phyloP scores from a whole-genome alignment of 768 basidiomycete species.

The Tricholoma flavovirens region DNA sequence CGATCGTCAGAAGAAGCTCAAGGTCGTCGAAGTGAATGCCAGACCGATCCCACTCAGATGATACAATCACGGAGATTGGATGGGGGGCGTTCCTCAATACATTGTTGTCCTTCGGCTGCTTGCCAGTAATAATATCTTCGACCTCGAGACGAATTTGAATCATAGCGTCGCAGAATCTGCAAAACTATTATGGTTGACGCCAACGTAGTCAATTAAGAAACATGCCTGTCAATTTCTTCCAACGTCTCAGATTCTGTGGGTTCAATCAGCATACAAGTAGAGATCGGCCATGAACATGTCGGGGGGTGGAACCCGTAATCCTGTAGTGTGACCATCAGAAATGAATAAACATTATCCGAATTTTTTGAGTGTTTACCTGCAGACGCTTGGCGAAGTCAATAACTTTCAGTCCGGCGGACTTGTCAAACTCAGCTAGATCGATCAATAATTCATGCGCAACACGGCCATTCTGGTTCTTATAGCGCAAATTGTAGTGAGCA shows the following conservation, averaged over 20 bases:
- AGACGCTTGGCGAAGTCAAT: conserved; percentile 95
- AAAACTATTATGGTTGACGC: neutral
- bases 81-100: conserved; percentile 93
- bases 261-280: conserved; percentile 96
- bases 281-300: conserved; percentile 97
- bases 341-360: neutral
- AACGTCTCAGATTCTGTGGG: conserved; percentile 95
- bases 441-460: conserved; percentile 96
- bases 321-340: conserved; percentile 24
- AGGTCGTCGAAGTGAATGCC: conserved; percentile 14
- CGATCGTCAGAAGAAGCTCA: conserved; percentile 1
- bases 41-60: conserved; percentile 86
- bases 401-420: conserved; percentile 83
- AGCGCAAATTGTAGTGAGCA: conserved; percentile 80
- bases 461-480: conserved; percentile 84
- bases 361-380: conserved; percentile 43
- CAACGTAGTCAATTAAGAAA: neutral
- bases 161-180: conserved; percentile 97
- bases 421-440: conserved; percentile 94
- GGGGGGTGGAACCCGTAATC: conserved; percentile 96
- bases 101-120: conserved; percentile 89
- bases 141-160: conserved; percentile 92
- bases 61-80: conserved; percentile 64
- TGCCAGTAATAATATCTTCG: conserved; percentile 79
- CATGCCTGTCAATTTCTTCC: conserved; percentile 83